Evolutionary conservation across 495 filamentous ascomycete species (phyloP), one percentile per base, ranked within the genome.

Genomic region (Neurospora sp.): DNA sequence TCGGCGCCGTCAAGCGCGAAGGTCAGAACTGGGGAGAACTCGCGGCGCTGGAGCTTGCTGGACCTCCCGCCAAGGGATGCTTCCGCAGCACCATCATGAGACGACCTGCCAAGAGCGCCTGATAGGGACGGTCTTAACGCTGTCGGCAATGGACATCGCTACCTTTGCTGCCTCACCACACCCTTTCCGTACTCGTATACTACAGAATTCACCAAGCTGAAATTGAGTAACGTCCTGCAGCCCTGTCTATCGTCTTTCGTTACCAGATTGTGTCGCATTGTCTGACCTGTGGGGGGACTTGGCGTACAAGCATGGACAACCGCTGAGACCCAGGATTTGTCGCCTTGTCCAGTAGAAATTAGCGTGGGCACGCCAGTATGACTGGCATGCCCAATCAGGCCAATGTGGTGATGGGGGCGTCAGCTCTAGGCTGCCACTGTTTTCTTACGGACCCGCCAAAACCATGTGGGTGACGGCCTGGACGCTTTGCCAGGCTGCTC

Each of bases 31-130:
- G 77, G 79, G 80, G 80, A 1, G 73, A 69, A 6, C 76, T 76
- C 40, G 72, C 45, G 36, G 79, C 76, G 8, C 43, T 79, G 9
- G 72, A 72, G 4, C 31, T 80, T 11, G 72, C 70, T 2, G 78
- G 77, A 11, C 74, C 78, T 0, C 39, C 74, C 5, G 43, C 77
- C 4, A 71, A 76, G n/a, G 80, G 80, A 2, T 69, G 66, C 28
- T 15, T 70, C 15, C 78, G 80, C 11, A 73, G 39, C 13, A 76
- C 76, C 21, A 76, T 81, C 37, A 81, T 81, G 80, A 77, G 59
- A 72, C 34, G 80, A 21, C 72, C 76, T 4, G 40, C 74, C 5
- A 77, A 72, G 42, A n/a, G 24, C 24, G 13, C 24, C 40, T 21
- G 19, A 34, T 70, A 34, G 54, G 5, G 13, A 31, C 21, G 24